Conservation (phyloP, 2,329 filamentous ascomycete genomes). For the Beauveria caledonica region DNA sequence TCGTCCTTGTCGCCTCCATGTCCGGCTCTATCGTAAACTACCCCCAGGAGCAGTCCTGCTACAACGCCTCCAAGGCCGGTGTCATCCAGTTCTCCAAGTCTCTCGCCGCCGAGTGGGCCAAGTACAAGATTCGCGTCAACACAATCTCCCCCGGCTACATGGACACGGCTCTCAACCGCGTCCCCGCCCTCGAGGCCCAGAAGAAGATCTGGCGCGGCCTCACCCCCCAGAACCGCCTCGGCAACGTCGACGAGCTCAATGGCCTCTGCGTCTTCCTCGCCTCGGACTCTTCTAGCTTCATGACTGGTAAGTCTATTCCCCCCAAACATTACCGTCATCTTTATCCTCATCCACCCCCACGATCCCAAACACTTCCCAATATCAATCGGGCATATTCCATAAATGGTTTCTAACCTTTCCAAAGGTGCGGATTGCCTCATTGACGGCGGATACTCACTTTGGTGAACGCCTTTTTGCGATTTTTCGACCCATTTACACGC, state of each 20-base stretch:
- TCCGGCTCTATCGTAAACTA: constrained; percentile 79
- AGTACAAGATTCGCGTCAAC: constrained; percentile 74
- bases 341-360: not conserved
- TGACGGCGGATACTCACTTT: constrained; percentile 61
- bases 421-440: constrained; percentile 42
- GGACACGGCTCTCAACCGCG: constrained; percentile 74
- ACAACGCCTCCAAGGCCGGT: constrained; percentile 78
- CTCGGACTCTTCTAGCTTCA: constrained; percentile 63
- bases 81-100: constrained; percentile 73
- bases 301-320: constrained; percentile 49
- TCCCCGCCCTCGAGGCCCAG: constrained; percentile 68
- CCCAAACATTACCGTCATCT: not conserved
- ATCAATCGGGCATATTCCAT: not conserved
- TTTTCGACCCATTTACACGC: not conserved
- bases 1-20: constrained; percentile 74
- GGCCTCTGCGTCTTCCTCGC: constrained; percentile 69
- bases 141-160: constrained; percentile 80
- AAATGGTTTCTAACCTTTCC: not conserved
- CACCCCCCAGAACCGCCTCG: constrained; percentile 66
- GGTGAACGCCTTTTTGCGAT: constrained; percentile 28
- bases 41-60: constrained; percentile 74
- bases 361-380: constrained; percentile 33
- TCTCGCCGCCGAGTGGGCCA: constrained; percentile 77
- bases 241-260: constrained; percentile 68
- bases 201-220: constrained; percentile 73